Evolutionary conservation across 306 rosid genomes (phyloP).

Genomic region (Rubus idaeus): DNA sequence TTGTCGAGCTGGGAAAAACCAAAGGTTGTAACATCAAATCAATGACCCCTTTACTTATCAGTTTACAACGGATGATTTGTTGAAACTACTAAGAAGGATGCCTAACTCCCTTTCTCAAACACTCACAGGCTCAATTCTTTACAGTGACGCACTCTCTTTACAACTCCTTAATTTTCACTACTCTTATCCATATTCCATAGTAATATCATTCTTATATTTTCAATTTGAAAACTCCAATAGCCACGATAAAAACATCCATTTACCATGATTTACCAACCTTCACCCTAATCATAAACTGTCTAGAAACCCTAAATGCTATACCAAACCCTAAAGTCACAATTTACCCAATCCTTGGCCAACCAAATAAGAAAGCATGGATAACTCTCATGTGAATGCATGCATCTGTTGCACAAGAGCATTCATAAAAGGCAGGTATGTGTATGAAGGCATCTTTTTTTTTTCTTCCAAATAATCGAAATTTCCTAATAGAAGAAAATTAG

Average conservation of each 20-base stretch:
- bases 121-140: background rate
- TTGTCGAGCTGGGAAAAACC: background rate
- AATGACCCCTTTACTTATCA: background rate
- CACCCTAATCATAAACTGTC: background rate
- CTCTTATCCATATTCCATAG: background rate
- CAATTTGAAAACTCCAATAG: background rate
- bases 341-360: background rate
- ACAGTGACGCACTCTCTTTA: background rate
- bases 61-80: background rate
- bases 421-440: too few species aligned
- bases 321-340: background rate
- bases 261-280: background rate
- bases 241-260: background rate
- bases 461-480: background rate
- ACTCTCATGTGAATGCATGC: background rate
- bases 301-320: background rate
- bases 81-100: background rate
- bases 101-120: background rate
- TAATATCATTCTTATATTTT: background rate
- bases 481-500: background rate
- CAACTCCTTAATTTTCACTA: background rate
- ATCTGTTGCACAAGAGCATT: too few species aligned
- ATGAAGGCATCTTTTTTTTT: too few species aligned
- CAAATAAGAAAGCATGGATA: background rate
- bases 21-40: background rate